Evolutionary conservation across 2,329 filamentous ascomycete species (phyloP).

Genomic region (Xylaria sp.): DNA sequence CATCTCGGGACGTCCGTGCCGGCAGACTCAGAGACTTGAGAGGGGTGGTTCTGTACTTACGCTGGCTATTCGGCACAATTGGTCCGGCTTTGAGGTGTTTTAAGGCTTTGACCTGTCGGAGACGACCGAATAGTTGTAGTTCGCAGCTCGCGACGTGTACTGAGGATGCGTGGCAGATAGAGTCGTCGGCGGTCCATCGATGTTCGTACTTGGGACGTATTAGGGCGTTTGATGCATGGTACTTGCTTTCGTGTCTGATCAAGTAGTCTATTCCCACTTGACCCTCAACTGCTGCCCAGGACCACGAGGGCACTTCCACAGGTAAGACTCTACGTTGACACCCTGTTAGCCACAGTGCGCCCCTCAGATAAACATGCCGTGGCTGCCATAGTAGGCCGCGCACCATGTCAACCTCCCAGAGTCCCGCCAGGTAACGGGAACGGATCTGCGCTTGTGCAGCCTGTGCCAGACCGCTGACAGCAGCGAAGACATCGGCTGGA

Average conservation of each 20-base stretch:
- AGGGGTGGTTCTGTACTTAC: neutral
- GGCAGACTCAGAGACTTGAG: neutral
- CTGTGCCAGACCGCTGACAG: conserved; percentile 21
- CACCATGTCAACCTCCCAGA: conserved; percentile 25
- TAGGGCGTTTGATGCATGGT: conserved; percentile 15
- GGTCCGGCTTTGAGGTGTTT: neutral
- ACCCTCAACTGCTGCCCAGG: conserved; percentile 22
- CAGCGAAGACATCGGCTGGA: conserved; percentile 22
- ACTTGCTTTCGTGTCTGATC: conserved; percentile 4
- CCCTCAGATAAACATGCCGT: neutral
- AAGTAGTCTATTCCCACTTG: neutral
- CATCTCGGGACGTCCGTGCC: no score
- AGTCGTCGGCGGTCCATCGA: conserved; percentile 16
- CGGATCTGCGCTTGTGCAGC: conserved; percentile 11
- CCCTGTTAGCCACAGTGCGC: neutral
- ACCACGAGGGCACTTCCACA: conserved; percentile 21
- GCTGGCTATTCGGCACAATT: neutral
- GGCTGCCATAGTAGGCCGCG: conserved; percentile 23
- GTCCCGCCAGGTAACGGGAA: conserved; percentile 23
- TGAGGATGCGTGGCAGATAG: conserved; percentile 17
- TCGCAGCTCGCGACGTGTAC: conserved; percentile 19
- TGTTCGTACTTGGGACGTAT: conserved; percentile 12
- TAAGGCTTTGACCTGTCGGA: conserved; percentile 11
- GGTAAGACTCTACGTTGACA: conserved; percentile 3
- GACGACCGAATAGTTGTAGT: conserved; percentile 21